Evolutionary conservation across 306 rosid species (phyloP), one percentile per base, ranked within the genome.

Genomic region (Senna tora): DNA sequence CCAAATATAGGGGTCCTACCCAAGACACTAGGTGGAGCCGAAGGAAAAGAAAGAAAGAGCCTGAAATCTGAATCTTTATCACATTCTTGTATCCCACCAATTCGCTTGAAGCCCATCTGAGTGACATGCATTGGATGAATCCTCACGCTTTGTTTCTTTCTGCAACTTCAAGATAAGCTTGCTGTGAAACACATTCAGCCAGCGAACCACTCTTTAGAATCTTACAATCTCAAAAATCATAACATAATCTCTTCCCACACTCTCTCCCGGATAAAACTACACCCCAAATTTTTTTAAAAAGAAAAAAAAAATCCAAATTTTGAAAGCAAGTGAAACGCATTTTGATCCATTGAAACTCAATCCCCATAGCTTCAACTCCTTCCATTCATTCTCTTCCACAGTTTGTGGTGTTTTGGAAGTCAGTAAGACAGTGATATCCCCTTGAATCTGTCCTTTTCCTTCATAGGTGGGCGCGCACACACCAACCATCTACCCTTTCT

Each of bases 401-500:
- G 28, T 72, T 62, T 77, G 67, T 64, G 54, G 58, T 67, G 68
- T 30, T 70, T 69, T 67, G 7, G 11, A n/a, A 39, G 49, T 67
- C 76, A 65, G 28, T 67, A 42, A 50, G 69, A 75, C 54, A 17
- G 42, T 54, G 85, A 66, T 61, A 43, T 45, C 45, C 21, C 45
- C 21, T 30, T 74, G 16, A 70, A 49, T 52, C 41, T 67, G 94
- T 93, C 97, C 0, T 79, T 88, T 85, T 90, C 91, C 60, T 46
- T 63, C 57, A 46, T 21, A 50, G 87, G 84, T 88, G 90, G 69
- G 59, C 67, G 79, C 67, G 46, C 73, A 67, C 36, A 77, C 89
- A 82, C 77, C 83, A 86, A 77, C 95, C 91, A 84, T 88, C 84
- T 80, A 77, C 74, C 88, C 17, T 59, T 72, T 71, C 82, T 63